Conservation (phyloP, 2,329 filamentous ascomycete genomes). For the Neopestalotiopsis clavispora region DNA sequence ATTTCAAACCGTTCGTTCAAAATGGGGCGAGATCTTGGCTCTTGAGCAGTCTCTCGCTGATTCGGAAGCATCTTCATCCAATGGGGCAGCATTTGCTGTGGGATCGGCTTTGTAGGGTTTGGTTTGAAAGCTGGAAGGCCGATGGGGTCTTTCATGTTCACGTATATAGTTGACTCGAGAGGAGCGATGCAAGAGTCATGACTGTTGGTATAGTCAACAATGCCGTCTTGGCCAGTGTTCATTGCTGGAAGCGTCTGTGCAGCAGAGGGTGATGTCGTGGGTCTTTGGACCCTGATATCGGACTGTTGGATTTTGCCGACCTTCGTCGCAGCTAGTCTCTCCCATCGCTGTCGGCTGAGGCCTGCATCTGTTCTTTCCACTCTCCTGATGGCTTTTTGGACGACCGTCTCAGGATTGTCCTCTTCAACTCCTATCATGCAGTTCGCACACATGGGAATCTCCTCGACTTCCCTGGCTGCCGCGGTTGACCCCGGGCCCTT, state of each 20-base stretch:
- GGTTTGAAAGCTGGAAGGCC: slow-evolving; percentile 51
- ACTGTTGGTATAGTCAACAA: slow-evolving; percentile 18
- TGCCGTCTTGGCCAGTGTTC: slow-evolving; percentile 20
- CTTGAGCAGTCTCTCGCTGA: slow-evolving; percentile 18
- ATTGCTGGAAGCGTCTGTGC: slow-evolving; percentile 8
- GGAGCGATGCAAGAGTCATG: slow-evolving; percentile 28
- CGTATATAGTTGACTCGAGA: slow-evolving; percentile 48
- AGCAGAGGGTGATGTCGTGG: slow-evolving; percentile 9
- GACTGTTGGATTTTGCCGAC: slow-evolving; percentile 21
- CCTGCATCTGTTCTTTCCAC: slow-evolving; percentile 52
- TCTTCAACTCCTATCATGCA: slow-evolving; percentile 49
- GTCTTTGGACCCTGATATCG: slow-evolving; percentile 15
- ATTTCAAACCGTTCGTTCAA: slow-evolving; percentile 31
- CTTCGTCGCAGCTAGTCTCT: slow-evolving; percentile 33
- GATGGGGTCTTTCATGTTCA: slow-evolving; percentile 55
- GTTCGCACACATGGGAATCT: slow-evolving; percentile 54
- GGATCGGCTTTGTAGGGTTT: slow-evolving; percentile 56
- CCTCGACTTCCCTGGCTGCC: slow-evolving; percentile 45
- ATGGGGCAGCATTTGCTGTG: slow-evolving; percentile 47
- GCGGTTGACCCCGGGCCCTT: slow-evolving; percentile 15
- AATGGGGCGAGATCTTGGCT: slow-evolving; percentile 25
- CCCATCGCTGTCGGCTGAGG: slow-evolving; percentile 49
- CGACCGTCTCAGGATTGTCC: slow-evolving; percentile 37
- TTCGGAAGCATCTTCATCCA: slow-evolving; percentile 25
- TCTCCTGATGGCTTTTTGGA: slow-evolving; percentile 48